These are phyloP conservation scores for Thymus mandschuricus DNA, from an alignment of 257 asterid species.

Conservation along the genomic window DNA sequence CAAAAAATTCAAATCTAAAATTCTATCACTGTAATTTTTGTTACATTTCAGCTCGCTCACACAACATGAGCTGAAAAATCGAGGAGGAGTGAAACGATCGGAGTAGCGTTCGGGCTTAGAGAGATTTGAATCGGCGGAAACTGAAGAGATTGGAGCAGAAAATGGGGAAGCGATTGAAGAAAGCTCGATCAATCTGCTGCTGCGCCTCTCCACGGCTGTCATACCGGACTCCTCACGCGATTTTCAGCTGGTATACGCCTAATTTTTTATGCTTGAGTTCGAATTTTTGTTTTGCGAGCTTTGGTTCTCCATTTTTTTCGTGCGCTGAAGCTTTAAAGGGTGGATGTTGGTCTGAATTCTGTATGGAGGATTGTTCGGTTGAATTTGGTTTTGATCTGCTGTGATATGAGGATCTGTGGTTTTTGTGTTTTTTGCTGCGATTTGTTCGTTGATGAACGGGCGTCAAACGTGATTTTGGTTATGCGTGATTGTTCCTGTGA, in stretches of 20 bases:
- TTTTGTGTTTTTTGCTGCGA: not conserved
- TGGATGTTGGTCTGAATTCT: slow-evolving; percentile 27
- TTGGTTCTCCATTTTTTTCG: not conserved
- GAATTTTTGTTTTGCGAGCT: not conserved
- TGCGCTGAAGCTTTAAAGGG: not conserved
- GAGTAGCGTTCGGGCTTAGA: not conserved
- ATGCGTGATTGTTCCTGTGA: slow-evolving; percentile 19
- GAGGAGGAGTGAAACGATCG: too few species aligned
- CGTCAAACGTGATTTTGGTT: slow-evolving; percentile 20
- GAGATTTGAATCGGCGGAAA: not conserved
- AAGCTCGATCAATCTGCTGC: slow-evolving; percentile 67
- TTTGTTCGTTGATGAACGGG: slow-evolving; percentile 1
- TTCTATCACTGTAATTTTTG: too few species aligned
- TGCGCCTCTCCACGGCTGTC: slow-evolving; percentile 78
- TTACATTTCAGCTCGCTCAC: slow-evolving; percentile 32
- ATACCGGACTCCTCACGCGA: slow-evolving; percentile 49
- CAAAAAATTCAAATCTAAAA: slow-evolving; percentile 24
- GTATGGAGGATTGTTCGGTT: slow-evolving; percentile 18
- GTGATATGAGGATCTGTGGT: slow-evolving; percentile 20
- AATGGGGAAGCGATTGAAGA: slow-evolving; percentile 89
- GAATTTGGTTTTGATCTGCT: slow-evolving; percentile 17
- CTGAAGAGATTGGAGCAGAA: slow-evolving; percentile 28
- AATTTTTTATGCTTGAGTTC: slow-evolving; percentile 1
- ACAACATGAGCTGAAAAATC: slow-evolving; percentile 27
- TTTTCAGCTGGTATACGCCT: slow-evolving; percentile 67